Percentiles rank a stretch among this genome's conserved stretches.
Evolutionary conservation across 768 basidiomycete genomes (phyloP).

Genomic region (Boletellus ananiceps): DNA sequence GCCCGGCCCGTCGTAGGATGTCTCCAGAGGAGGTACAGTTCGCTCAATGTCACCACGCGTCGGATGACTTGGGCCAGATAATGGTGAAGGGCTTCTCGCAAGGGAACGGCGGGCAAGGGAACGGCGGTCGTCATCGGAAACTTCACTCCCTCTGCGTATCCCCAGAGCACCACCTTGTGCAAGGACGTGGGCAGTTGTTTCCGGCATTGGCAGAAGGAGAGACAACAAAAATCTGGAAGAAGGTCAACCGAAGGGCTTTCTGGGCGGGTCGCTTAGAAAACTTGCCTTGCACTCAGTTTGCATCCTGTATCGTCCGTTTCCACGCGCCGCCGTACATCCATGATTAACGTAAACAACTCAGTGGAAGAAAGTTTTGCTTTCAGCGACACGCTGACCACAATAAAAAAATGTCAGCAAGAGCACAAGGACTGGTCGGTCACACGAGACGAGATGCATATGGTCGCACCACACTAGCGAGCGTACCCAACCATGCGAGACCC

Average conservation of each 20-base stretch:
- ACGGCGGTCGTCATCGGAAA: neutral
- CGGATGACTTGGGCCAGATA: neutral
- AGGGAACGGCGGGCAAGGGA: neutral
- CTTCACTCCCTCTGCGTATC: conserved; percentile 3
- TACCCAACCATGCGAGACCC: neutral
- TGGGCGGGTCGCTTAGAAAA: neutral
- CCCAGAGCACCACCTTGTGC: conserved; percentile 52
- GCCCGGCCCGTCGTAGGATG: conserved; percentile 7
- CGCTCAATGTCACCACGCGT: neutral
- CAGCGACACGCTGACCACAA: conserved; percentile 62
- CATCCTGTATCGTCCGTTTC: conserved; percentile 51
- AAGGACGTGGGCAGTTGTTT: conserved; percentile 65
- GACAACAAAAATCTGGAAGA: conserved; percentile 56
- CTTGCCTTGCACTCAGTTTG: conserved; percentile 17
- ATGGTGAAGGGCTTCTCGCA: neutral
- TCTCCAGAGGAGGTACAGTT: conserved; percentile 25
- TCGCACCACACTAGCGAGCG: neutral
- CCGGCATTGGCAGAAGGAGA: conserved; percentile 69
- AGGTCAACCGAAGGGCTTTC: neutral
- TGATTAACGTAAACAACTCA: conserved; percentile 65
- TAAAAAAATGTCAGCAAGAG: conserved; percentile 9
- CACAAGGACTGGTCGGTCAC: neutral
- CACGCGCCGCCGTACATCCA: conserved; percentile 71
- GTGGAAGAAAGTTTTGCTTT: conserved; percentile 67
- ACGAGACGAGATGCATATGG: neutral